phyloP scores from a whole-genome alignment of 2,329 filamentous ascomycete species.

The Diplocarpon rosae region DNA sequence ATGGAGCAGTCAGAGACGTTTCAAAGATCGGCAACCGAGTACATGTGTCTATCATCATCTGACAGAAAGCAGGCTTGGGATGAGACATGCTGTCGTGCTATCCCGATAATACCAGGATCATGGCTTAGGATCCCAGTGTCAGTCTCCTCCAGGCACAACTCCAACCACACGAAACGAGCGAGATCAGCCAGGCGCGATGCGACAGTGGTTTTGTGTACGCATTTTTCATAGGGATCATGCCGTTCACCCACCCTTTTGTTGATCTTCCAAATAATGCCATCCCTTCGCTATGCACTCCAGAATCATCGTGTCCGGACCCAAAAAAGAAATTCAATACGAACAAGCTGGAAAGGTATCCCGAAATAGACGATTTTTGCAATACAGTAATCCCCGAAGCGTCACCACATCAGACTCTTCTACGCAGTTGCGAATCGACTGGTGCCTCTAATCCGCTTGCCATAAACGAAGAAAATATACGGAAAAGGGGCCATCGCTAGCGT shows the following conservation, averaged over 20 bases:
- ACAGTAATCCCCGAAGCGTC: not conserved
- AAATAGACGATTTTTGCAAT: not conserved
- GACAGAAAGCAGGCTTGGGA: slow-evolving; percentile 3
- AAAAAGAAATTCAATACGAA: not conserved
- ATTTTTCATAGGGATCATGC: not conserved
- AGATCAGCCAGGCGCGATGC: not conserved
- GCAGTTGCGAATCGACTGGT: slow-evolving; percentile 41
- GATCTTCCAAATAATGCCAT: not conserved
- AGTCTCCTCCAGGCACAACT: slow-evolving; percentile 4
- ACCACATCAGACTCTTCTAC: slow-evolving; percentile 7
- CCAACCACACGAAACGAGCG: not conserved
- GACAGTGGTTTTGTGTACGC: not conserved
- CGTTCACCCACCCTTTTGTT: not conserved
- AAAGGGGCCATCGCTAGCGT: slow-evolving; percentile 53
- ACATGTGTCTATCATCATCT: slow-evolving; percentile 12
- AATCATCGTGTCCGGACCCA: not conserved
- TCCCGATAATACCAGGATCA: not conserved
- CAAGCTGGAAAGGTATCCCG: not conserved
- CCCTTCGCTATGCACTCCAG: not conserved
- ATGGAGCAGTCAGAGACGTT: not conserved
- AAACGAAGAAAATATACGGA: slow-evolving; percentile 51
- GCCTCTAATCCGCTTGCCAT: slow-evolving; percentile 44
- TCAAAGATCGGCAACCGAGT: not conserved
- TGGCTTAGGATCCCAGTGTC: slow-evolving; percentile 4
- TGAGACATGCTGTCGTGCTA: slow-evolving; percentile 5